Conservation (phyloP, 495 filamentous ascomycete species). For the Talaromyces adpressus region DNA sequence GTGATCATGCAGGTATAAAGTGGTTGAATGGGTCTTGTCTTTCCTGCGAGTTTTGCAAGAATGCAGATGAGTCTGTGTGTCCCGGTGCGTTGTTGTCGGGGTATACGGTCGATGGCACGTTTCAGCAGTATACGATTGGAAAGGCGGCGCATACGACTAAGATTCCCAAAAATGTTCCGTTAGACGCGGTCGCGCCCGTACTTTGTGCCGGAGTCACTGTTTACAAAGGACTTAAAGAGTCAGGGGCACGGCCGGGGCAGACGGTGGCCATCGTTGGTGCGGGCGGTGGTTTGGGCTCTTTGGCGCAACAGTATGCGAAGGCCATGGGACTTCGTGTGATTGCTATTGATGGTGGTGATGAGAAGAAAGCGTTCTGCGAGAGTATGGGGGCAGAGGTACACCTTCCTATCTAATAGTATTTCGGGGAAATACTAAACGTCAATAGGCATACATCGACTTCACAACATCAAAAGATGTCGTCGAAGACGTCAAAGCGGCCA, state of each 20-base stretch:
- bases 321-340: conserved; percentile 79
- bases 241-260: conserved; percentile 63
- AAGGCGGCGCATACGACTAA: conserved; percentile 77
- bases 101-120: conserved; percentile 86
- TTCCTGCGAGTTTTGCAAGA: conserved; percentile 71
- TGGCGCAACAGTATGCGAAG: conserved; percentile 80
- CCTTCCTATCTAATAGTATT: not conserved
- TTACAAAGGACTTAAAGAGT: conserved; percentile 89
- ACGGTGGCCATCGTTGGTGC: conserved; percentile 82
- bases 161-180: conserved; percentile 64
- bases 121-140: conserved; percentile 86
- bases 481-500: conserved; percentile 69
- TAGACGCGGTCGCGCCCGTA: conserved; percentile 77
- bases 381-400: conserved; percentile 53
- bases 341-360: conserved; percentile 73
- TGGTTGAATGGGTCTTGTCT: conserved; percentile 86
- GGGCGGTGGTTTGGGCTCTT: conserved; percentile 75
- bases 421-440: not conserved
- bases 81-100: conserved; percentile 65
- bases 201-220: conserved; percentile 88
- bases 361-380: conserved; percentile 63
- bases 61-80: conserved; percentile 73
- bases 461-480: conserved; percentile 66
- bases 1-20: conserved; percentile 80
- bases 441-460: conserved; percentile 70